These are phyloP conservation scores for Naumovozyma castellii DNA, from an alignment of 805 yeast species.

Conservation along the genomic window DNA sequence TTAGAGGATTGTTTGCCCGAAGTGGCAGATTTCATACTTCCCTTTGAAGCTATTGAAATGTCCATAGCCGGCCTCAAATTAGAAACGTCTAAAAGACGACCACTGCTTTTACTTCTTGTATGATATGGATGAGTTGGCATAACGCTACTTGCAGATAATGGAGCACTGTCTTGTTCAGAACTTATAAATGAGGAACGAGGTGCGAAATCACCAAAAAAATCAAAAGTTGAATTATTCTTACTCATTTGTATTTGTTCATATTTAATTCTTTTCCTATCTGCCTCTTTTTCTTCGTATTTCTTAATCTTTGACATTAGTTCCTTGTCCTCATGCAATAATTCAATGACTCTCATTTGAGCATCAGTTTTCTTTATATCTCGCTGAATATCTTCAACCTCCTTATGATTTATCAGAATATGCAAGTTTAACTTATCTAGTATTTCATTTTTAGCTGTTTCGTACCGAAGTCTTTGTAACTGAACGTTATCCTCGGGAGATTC, in stretches of 20 bases:
- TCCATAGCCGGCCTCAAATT: neutral
- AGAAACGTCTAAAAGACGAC: slow-evolving; percentile 12
- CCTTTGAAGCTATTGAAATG: neutral
- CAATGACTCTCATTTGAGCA: slow-evolving; percentile 44
- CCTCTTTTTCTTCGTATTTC: slow-evolving; percentile 10
- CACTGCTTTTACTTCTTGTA: slow-evolving; percentile 28
- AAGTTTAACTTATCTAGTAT: slow-evolving; percentile 43
- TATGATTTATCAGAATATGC: slow-evolving; percentile 51
- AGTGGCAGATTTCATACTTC: neutral
- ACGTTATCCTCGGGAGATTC: neutral
- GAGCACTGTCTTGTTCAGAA: neutral
- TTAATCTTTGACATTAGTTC: slow-evolving; percentile 18
- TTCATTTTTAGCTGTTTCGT: slow-evolving; percentile 26
- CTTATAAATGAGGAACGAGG: slow-evolving; percentile 3
- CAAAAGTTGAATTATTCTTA: slow-evolving; percentile 16
- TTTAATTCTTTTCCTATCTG: slow-evolving; percentile 5
- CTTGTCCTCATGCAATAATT: slow-evolving; percentile 34
- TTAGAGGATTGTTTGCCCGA: neutral
- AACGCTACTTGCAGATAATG: slow-evolving; percentile 11
- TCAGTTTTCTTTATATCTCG: slow-evolving; percentile 50
- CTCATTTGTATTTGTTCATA: slow-evolving; percentile 10
- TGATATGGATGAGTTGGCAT: slow-evolving; percentile 23
- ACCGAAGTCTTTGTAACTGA: slow-evolving; percentile 14
- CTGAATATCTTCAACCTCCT: slow-evolving; percentile 42
- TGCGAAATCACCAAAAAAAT: slow-evolving; percentile 34